These are phyloP conservation scores for Xylariaceae sp. DNA, from an alignment of 2,329 filamentous ascomycete species.

Conservation along the genomic window DNA sequence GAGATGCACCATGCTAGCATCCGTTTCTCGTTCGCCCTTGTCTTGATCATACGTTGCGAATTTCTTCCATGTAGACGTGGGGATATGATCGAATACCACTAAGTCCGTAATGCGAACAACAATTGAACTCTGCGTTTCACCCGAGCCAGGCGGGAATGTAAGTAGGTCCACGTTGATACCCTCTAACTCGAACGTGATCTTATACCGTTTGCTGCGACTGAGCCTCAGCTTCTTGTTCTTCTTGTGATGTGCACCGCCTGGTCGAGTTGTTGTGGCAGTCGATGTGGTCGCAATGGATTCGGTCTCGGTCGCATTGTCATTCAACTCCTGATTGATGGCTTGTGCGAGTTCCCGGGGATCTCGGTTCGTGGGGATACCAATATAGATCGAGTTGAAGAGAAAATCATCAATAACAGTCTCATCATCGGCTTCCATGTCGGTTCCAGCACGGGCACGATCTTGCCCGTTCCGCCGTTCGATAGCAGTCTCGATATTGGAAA, in stretches of 20 bases:
- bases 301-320: conserved; percentile 82
- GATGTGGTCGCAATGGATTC: conserved; percentile 78
- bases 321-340: conserved; percentile 82
- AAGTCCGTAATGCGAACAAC: conserved; percentile 77
- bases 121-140: conserved; percentile 81
- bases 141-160: conserved; percentile 67
- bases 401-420: conserved; percentile 89
- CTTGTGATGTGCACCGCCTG: conserved; percentile 37
- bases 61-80: conserved; percentile 96
- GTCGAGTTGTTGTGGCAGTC: conserved; percentile 52
- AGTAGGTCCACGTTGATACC: conserved; percentile 79
- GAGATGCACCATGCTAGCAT: conserved; percentile 82
- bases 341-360: conserved; percentile 77
- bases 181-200: conserved; percentile 89
- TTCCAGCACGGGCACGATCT: conserved; percentile 50
- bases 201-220: conserved; percentile 81
- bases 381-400: conserved; percentile 98
- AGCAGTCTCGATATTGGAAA: conserved; percentile 81
- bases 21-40: conserved; percentile 78
- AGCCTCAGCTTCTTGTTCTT: conserved; percentile 62
- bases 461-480: conserved; percentile 63
- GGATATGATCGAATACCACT: conserved; percentile 89
- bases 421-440: conserved; percentile 65
- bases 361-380: conserved; percentile 79
- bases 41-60: conserved; percentile 92